phyloP scores from a whole-genome alignment of 2,329 filamentous ascomycete species.

The Fusarium setosum region DNA sequence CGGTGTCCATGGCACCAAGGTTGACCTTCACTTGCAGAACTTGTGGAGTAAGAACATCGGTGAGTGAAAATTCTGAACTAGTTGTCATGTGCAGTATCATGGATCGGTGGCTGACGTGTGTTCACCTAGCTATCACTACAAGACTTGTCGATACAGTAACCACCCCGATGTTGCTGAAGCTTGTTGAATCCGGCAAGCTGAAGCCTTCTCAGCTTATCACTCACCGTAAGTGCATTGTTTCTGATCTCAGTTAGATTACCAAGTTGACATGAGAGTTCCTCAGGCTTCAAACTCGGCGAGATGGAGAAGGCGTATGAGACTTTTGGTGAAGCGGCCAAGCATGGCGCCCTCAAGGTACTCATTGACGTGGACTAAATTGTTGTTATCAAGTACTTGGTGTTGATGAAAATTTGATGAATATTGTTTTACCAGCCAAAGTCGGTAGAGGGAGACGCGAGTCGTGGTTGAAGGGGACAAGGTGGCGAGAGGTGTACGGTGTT shows the following conservation, averaged over 20 bases:
- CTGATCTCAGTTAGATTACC: background rate
- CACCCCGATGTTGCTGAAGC: conserved; percentile 60
- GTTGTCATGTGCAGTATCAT: too few species aligned
- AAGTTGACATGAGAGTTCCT: fast-evolving
- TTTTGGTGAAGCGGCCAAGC: conserved; percentile 30
- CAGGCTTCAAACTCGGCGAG: conserved; percentile 34
- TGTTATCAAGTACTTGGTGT: background rate
- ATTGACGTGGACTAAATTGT: conserved; percentile 29
- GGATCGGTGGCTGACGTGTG: too few species aligned
- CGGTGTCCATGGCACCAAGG: conserved; percentile 67
- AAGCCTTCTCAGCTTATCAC: conserved; percentile 57
- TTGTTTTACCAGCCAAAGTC: background rate
- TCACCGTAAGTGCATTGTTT: conserved; percentile 49
- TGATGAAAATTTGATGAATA: background rate
- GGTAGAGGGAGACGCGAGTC: conserved; percentile 1
- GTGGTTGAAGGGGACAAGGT: background rate
- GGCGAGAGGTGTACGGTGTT: background rate
- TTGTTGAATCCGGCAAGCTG: conserved; percentile 55
- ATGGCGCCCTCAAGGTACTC: conserved; percentile 32
- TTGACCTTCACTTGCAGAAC: conserved; percentile 62
- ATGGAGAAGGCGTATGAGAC: conserved; percentile 35
- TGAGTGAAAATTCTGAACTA: too few species aligned
- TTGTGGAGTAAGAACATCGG: conserved; percentile 67
- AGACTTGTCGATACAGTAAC: conserved; percentile 59
- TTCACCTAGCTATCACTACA: conserved; percentile 55